Base-by-base conservation (phyloP, 2,329 filamentous ascomycete species). In the Aspergillus chevalieri region DNA sequence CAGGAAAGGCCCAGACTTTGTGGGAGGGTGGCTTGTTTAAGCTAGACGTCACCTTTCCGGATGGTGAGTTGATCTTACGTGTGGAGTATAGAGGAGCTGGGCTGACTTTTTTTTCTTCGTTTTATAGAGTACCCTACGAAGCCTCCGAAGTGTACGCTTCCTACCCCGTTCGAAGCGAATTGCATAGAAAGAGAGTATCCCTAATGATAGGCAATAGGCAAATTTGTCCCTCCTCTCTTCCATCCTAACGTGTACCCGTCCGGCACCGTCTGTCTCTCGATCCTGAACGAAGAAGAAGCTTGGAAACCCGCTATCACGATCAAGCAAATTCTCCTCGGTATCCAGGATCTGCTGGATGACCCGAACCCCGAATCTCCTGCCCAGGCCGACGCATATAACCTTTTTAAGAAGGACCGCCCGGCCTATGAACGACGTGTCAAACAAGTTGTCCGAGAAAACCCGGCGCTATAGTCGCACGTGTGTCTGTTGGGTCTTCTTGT, bases 1-100 rank as follows among this genome's bases (percentile, higher is more conserved):
- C 93, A 3, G 93, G 94, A 64, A 96, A 95, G 68, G 85, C 95
- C 52, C 93, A 94, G 76, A 98, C 94, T 0, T 84, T 97, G 19
- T 98, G 93, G 93, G 91, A 95, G 65, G 91, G 91, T n/a, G 93
- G 93, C 1, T 75, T 96, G 9, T 97, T 97, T 77, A 98, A 97
- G 76, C 76, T 98, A 51, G 89, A 87, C 50, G 86, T 98, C 62
- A 83, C 81, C 9, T 98, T 98, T 62, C 93, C 94, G 0, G 93
- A 98, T 64, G 91, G 90, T 93, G 73, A 70, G 83, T 73, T 33
- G 24, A 21, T 48, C 33, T n/a, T 36, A 19, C 24, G 28, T 36
- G 24, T 10, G 9, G 19, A 46, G 43, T 21, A 22, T 22, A 22
- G 19, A 43, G 30, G 44, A 9, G 42, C 43, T 59, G 48, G 57